Percentiles rank a stretch among this genome's conserved stretches.
Conservation (phyloP, 2,329 filamentous ascomycete genomes). For the Arthrobotrys sinensis region DNA sequence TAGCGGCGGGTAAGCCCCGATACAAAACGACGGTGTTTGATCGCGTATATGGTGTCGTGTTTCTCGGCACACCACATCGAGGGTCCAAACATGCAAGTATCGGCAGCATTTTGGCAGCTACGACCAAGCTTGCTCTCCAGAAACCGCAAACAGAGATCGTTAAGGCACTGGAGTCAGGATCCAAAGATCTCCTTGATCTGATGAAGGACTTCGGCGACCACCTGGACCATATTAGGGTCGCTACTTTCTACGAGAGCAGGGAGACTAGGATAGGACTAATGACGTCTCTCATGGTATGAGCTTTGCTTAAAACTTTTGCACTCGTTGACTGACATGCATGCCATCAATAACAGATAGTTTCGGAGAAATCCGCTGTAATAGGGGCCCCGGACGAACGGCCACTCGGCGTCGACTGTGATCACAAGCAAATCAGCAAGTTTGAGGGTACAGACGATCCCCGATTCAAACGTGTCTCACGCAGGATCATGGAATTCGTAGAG, state of each 20-base stretch:
- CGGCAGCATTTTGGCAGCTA: not conserved
- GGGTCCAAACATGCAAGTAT: conserved; percentile 2
- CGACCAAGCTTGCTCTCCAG: conserved; percentile 33
- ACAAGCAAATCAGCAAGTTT: not conserved
- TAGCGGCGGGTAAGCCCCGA: conserved; percentile 39
- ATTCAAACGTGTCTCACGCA: not conserved
- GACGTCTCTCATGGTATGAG: conserved; percentile 24
- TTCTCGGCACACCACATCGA: conserved; percentile 5
- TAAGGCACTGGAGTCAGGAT: conserved; percentile 46
- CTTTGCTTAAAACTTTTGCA: too few relatives aligned
- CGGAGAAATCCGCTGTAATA: not conserved
- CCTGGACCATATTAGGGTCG: conserved; percentile 39
- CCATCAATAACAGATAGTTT: conserved; percentile 24
- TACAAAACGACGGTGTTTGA: conserved; percentile 44
- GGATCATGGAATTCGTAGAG: conserved; percentile 8
- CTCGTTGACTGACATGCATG: not conserved
- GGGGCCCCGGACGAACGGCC: not conserved
- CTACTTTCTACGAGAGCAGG: conserved; percentile 44
- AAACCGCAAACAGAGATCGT: conserved; percentile 42
- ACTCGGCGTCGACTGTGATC: not conserved
- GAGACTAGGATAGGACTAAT: conserved; percentile 39
- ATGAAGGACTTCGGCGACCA: conserved; percentile 50
- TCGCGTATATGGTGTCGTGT: conserved; percentile 3
- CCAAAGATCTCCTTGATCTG: conserved; percentile 44
- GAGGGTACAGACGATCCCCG: not conserved